Conservation (phyloP, 1,139 yeast species). For the Magnusiomyces suaveolens region DNA sequence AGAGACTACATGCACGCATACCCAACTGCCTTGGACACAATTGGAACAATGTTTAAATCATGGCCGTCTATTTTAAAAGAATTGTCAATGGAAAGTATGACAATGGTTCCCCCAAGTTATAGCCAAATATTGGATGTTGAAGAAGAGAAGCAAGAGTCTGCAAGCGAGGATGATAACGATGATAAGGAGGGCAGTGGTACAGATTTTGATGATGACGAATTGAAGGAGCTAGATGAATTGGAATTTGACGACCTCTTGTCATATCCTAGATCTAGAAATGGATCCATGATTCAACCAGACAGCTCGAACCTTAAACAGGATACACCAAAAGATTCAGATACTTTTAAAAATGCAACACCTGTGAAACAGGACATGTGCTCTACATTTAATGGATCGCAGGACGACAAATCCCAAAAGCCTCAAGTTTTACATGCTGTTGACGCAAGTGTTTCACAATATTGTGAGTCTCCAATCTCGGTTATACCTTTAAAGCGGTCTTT, state of each 20-base stretch:
- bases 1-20: conserved; percentile 8
- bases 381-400: background rate
- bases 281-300: background rate
- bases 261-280: background rate
- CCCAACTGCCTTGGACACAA: conserved; percentile 24
- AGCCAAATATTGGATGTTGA: background rate
- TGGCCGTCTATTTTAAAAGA: background rate
- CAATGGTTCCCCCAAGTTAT: background rate
- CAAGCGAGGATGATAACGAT: background rate
- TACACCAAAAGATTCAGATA: background rate
- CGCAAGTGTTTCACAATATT: background rate
- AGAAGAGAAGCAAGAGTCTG: background rate
- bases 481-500: background rate
- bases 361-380: background rate
- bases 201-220: background rate
- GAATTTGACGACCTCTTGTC: background rate
- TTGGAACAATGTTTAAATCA: conserved; percentile 18
- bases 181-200: background rate
- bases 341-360: background rate
- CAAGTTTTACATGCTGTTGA: background rate
- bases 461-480: background rate
- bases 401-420: background rate
- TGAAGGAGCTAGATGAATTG: background rate
- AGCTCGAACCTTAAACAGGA: background rate
- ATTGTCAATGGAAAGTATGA: background rate